Evolutionary conservation across 495 filamentous ascomycete species (phyloP), one percentile per base, ranked within the genome.

Genomic region (Hypoxylon fuscum): DNA sequence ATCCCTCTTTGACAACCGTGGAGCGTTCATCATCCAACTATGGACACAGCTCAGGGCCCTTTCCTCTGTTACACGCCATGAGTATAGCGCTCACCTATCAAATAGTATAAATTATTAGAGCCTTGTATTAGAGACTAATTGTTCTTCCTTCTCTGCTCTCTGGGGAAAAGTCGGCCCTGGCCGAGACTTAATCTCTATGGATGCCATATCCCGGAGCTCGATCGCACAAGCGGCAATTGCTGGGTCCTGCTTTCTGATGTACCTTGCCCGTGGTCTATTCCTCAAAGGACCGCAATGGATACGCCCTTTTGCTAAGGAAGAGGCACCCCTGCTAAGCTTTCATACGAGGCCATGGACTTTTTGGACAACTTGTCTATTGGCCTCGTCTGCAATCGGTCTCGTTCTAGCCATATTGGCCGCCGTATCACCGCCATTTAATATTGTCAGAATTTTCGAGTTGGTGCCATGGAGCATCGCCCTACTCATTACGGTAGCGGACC

Each of bases 401-500:
- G 37, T 64, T 22, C 58, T 68, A 25, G 62, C 72, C 12, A 51
- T 68, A 14, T 9, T 72, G 9, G 34, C 55, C 21, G 50, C 62
- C 14, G n/a, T 59, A 40, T 54, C 59, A 53, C 55, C 57, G 42
- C 62, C 58, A 10, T 40, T 60, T 59, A 50, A 55, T 29, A 45
- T 42, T 23, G 9, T 38, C 21, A 54, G 53, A 34, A 55, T 71
- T 9, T 53, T 67, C 1, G 68, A 72, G 29, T 23, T 68, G 20
- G 42, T n/a, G 25, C 54, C 62, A 82, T 79, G 74, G 86, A 75
- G 71, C 18, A 59, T 76, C 25, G 69, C 74, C 40, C 53, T 77
- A 5, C 50, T 83, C 12, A 63, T 88, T 12, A 72, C 84, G 27
- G 66, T 75, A 2, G 55, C 80, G 17, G 76, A 79, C 50, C 79